These are phyloP conservation scores for Starmerella tilneyi DNA, from an alignment of 805 yeast genomes.

Conservation along the genomic window DNA sequence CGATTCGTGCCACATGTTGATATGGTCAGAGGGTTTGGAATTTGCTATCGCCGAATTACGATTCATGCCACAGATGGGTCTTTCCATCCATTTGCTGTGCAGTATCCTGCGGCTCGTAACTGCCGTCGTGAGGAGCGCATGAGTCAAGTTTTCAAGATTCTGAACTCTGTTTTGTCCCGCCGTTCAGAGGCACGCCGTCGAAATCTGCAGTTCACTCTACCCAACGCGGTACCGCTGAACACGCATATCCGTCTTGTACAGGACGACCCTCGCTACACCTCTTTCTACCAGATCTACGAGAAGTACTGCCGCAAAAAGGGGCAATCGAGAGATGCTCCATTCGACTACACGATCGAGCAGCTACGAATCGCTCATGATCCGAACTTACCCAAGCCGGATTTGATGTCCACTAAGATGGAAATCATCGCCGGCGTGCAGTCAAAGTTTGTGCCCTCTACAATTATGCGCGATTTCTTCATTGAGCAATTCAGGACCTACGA, in stretches of 20 bases:
- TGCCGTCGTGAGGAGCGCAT: constrained; percentile 93
- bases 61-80: constrained; percentile 92
- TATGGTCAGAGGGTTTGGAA: constrained; percentile 77
- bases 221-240: constrained; percentile 85
- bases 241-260: constrained; percentile 86
- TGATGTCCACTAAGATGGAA: constrained; percentile 79
- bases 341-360: constrained; percentile 74
- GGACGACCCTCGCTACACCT: constrained; percentile 66
- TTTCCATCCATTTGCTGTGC: constrained; percentile 85
- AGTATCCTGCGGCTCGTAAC: constrained; percentile 95
- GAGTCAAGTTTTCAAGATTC: constrained; percentile 79
- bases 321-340: constrained; percentile 77
- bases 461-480: constrained; percentile 68
- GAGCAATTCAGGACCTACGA: constrained; percentile 64
- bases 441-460: constrained; percentile 71
- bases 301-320: constrained; percentile 65
- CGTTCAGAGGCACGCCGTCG: constrained; percentile 85
- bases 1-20: constrained; percentile 84
- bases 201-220: constrained; percentile 72
- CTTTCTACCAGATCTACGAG: constrained; percentile 78
- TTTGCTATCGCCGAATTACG: constrained; percentile 78
- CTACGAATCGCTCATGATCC: constrained; percentile 89
- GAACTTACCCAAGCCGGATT: constrained; percentile 84
- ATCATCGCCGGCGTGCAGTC: constrained; percentile 85
- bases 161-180: constrained; percentile 67